Evolutionary conservation across 164 flowering plant species (phyloP), one percentile per base, ranked within the genome.

Genomic region (Magnolia changhungtana): DNA sequence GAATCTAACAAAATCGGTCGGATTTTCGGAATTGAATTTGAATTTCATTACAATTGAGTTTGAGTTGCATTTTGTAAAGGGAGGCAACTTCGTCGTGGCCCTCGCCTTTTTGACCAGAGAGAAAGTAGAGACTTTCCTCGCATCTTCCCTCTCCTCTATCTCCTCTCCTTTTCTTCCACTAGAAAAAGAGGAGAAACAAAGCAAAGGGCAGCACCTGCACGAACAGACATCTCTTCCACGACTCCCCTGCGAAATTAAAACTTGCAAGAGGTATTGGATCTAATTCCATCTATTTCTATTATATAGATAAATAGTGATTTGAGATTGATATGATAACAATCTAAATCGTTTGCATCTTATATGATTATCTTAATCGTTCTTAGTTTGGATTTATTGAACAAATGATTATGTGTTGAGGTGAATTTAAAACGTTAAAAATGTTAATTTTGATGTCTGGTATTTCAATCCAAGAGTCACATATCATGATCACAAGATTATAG

Each of bases 41-140:
- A 55, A 16, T 55, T 55, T 10, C 61, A 55, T 55, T 55, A 10
- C 61, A 16, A 16, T 55, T 8, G 61, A 55, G 6, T 55, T 55
- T 55, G 61, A 10, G 18, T 13, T 55, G 61, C 16, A 10, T 10
- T 55, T 55, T 1, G 61, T 2, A 13, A 16, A 55, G 11, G 18
- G 11, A 55, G 61, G 61, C 61, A 55, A 16, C 61, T 55, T 55
- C 61, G 11, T 55, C 61, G 61, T 55, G 13, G 61, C 16, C 61
- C 20, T 69, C 1, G 72, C 64, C 74, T 52, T 72, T 52, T 72
- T 72, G 74, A 72, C 74, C 74, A 19, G 27, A 10, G 74, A 9
- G 74, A 71, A 71, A 23, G 27, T 10, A 13, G 23, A 31, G 29
- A 52, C 59, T 45, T 45, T 24, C 50, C 7, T 24, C 5, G 16